Conservation (phyloP, 2,329 filamentous ascomycete genomes). For the Exophiala oligosperma region DNA sequence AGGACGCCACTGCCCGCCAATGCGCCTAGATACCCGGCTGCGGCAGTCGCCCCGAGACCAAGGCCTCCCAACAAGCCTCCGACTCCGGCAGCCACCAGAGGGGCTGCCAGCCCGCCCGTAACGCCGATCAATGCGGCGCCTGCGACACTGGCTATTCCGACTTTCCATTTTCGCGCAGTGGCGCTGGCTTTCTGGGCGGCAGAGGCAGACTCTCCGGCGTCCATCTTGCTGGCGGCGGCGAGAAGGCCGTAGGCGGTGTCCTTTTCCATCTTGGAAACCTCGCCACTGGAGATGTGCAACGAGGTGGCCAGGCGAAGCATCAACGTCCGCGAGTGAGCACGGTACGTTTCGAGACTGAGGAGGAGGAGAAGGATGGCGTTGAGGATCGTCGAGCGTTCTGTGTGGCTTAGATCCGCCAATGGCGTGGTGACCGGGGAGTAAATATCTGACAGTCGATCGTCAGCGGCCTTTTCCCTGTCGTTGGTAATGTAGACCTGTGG, state of each 20-base stretch:
- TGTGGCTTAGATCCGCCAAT: constrained; percentile 55
- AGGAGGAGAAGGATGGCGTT: constrained; percentile 67
- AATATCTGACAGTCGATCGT: constrained; percentile 29
- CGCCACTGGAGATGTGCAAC: constrained; percentile 60
- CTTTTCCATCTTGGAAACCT: constrained; percentile 66
- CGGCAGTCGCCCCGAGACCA: constrained; percentile 55
- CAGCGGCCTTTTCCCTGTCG: constrained; percentile 1
- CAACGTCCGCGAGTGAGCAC: constrained; percentile 66
- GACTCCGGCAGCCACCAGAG: constrained; percentile 70
- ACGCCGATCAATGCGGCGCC: constrained; percentile 76
- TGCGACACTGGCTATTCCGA: constrained; percentile 76
- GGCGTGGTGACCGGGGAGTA: constrained; percentile 62
- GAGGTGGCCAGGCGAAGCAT: constrained; percentile 67
- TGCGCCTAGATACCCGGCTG: constrained; percentile 51
- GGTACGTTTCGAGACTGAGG: constrained; percentile 70
- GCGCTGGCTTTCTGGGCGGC: constrained; percentile 66
- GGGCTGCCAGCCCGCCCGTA: constrained; percentile 70
- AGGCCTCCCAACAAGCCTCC: constrained; percentile 70
- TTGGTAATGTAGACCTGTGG: constrained; percentile 3
- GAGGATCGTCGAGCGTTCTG: constrained; percentile 65
- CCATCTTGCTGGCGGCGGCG: constrained; percentile 58
- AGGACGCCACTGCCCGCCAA: constrained; percentile 68
- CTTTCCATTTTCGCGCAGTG: constrained; percentile 64
- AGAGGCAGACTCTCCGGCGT: constrained; percentile 53
- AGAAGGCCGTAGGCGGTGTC: constrained; percentile 70